These are phyloP conservation scores for Plasmodium malariae DNA, from an alignment of 169 alveolate species.

Conservation along the genomic window DNA sequence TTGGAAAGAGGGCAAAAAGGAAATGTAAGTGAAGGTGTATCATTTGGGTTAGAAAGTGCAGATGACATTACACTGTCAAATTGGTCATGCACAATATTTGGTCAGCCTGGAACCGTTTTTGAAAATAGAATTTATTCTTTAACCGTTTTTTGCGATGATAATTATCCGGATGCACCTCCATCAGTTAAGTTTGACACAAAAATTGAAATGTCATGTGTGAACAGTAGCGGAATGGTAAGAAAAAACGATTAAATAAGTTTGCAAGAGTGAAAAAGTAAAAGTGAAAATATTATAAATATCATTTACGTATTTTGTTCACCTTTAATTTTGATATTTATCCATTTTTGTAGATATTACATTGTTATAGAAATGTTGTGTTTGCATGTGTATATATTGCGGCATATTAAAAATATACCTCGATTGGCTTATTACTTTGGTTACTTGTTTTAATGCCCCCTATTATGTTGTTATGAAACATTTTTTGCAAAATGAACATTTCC, in stretches of 20 bases:
- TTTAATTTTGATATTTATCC: too few relatives aligned
- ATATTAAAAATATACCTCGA: too few relatives aligned
- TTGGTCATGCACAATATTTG: conserved; percentile 96
- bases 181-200: conserved; percentile 93
- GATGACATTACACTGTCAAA: conserved; percentile 95
- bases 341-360: too few relatives aligned
- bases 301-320: too few relatives aligned
- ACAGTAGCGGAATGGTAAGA: conserved; percentile 90
- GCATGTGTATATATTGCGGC: too few relatives aligned
- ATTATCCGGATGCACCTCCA: conserved; percentile 98
- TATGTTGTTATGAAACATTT: too few relatives aligned
- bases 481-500: too few relatives aligned
- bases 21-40: conserved; percentile 95
- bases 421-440: too few relatives aligned
- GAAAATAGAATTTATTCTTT: conserved; percentile 96
- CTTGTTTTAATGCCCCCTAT: too few relatives aligned
- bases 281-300: too few relatives aligned
- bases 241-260: conserved; percentile 1
- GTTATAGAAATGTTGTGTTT: too few relatives aligned
- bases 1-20: conserved; percentile 98
- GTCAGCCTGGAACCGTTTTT: conserved; percentile 95
- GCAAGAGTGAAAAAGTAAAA: too few relatives aligned
- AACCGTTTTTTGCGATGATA: conserved; percentile 93
- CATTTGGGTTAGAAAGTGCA: conserved; percentile 95
- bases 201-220: conserved; percentile 94